phyloP scores from a whole-genome alignment of 257 asterid species.

The Solanum pimpinellifolium region DNA sequence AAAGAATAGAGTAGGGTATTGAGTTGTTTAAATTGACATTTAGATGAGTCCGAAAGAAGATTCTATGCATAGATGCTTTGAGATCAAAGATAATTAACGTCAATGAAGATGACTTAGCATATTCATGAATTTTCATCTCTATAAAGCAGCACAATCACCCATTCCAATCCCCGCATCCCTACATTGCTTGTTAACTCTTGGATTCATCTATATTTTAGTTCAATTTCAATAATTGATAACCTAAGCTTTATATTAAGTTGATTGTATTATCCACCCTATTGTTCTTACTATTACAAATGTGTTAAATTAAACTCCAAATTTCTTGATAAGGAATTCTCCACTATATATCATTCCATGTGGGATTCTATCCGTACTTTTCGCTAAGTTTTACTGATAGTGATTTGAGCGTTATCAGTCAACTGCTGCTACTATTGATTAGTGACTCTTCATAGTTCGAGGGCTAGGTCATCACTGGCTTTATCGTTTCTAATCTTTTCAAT shows the following conservation, averaged over 20 bases:
- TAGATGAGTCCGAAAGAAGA: background rate
- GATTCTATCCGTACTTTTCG: background rate
- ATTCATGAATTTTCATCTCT: background rate
- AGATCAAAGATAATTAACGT: background rate
- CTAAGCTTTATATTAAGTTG: background rate
- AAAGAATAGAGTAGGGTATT: no score
- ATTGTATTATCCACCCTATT: background rate
- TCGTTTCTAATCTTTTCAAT: background rate
- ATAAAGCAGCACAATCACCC: background rate
- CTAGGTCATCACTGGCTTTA: background rate
- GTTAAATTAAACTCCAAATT: no score
- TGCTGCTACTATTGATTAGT: background rate
- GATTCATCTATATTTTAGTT: background rate
- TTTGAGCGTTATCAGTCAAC: background rate
- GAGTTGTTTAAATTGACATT: background rate
- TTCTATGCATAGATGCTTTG: background rate
- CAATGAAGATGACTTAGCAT: background rate
- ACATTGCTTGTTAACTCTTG: background rate
- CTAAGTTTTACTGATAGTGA: background rate
- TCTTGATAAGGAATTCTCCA: background rate
- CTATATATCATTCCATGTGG: background rate
- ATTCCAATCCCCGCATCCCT: background rate
- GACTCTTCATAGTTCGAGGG: background rate
- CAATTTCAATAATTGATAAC: background rate
- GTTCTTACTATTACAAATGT: background rate